phyloP scores from a whole-genome alignment of 441 rosid species.

The Erodium moschatum region DNA sequence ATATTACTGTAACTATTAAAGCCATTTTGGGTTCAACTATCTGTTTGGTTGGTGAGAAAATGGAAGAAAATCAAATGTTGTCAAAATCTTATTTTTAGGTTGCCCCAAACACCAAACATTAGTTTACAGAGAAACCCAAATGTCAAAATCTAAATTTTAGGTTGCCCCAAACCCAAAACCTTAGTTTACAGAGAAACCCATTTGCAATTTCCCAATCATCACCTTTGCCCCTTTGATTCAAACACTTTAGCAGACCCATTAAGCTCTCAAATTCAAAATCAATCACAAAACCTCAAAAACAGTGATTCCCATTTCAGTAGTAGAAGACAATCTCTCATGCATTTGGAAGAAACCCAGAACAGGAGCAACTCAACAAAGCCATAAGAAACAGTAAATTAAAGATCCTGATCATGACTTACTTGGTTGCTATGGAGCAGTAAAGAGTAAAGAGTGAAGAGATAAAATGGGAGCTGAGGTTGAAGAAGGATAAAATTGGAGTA shows the following conservation, averaged over 20 bases:
- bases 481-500: slow-evolving; percentile 18
- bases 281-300: background rate
- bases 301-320: background rate
- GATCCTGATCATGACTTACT: background rate
- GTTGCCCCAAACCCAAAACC: background rate
- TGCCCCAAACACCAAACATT: background rate
- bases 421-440: background rate
- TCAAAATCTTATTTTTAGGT: no score
- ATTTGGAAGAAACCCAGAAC: background rate
- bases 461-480: background rate
- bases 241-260: background rate
- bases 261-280: background rate
- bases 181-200: background rate
- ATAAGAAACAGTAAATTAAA: background rate
- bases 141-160: no score
- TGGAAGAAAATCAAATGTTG: no score
- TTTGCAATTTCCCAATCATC: background rate
- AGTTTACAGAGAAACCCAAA: background rate
- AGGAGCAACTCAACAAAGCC: background rate
- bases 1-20: no score
- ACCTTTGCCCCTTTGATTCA: background rate
- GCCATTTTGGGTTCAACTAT: no score
- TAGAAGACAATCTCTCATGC: background rate
- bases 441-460: background rate
- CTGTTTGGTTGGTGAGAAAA: no score